These are phyloP conservation scores for Phytophthora aleatoria DNA, from an alignment of 352 stramenopile genomes.

Conservation along the genomic window DNA sequence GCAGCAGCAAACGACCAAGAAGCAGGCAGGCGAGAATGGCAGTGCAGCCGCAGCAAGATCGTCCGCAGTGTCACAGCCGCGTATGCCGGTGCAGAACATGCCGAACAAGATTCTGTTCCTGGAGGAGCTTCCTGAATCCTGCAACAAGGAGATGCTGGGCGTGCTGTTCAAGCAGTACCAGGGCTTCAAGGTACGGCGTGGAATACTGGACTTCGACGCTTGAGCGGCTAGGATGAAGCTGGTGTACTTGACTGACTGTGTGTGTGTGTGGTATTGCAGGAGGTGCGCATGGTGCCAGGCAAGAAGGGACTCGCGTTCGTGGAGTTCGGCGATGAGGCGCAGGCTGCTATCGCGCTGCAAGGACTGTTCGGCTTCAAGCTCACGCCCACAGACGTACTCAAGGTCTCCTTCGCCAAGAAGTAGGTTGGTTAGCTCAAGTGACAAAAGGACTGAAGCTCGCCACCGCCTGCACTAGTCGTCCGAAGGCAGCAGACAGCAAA, in stretches of 20 bases:
- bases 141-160: slow-evolving; percentile 95
- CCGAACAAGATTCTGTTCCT: slow-evolving; percentile 95
- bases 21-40: slow-evolving; percentile 31
- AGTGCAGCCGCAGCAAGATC: slow-evolving; percentile 2
- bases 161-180: slow-evolving; percentile 98
- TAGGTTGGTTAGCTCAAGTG: slow-evolving; percentile 25
- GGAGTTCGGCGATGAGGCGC: slow-evolving; percentile 93
- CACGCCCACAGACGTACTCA: slow-evolving; percentile 79
- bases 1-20: slow-evolving; percentile 38
- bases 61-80: slow-evolving; percentile 39
- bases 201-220: neutral
- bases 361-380: slow-evolving; percentile 86
- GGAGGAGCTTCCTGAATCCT: slow-evolving; percentile 92
- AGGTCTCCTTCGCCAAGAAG: slow-evolving; percentile 89
- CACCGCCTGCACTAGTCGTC: neutral
- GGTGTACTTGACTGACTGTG: slow-evolving; percentile 2
- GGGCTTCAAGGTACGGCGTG: slow-evolving; percentile 89
- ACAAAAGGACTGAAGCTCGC: neutral
- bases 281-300: slow-evolving; percentile 94
- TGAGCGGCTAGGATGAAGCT: neutral
- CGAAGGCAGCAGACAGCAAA: slow-evolving; percentile 1
- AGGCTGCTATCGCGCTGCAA: slow-evolving; percentile 82
- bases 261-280: slow-evolving; percentile 41
- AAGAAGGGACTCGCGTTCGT: slow-evolving; percentile 96
- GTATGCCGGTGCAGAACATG: slow-evolving; percentile 54